These are phyloP conservation scores for Pseudopithomyces chartarum DNA, from an alignment of 2,329 filamentous ascomycete genomes.

Conservation along the genomic window DNA sequence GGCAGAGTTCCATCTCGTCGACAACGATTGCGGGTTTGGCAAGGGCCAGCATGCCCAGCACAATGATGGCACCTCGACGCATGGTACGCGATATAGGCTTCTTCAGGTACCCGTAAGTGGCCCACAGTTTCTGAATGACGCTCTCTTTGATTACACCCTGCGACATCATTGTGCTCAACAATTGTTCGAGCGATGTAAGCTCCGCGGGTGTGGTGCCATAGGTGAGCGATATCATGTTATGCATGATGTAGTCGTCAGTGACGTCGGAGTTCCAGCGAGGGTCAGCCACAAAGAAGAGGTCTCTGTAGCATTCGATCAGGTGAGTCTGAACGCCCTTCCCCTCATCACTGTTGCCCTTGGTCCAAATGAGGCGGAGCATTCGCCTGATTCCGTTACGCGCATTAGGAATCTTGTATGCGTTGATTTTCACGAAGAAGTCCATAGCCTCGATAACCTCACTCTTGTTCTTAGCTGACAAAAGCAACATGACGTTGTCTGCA, in stretches of 20 bases:
- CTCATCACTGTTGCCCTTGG: slow-evolving; percentile 98
- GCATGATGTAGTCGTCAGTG: slow-evolving; percentile 90
- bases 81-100: slow-evolving; percentile 87
- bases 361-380: slow-evolving; percentile 98
- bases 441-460: slow-evolving; percentile 98
- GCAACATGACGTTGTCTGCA: slow-evolving; percentile 79
- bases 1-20: slow-evolving; percentile 91
- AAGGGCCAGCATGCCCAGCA: slow-evolving; percentile 93
- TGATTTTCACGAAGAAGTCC: slow-evolving; percentile 94
- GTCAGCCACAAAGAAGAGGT: slow-evolving; percentile 94
- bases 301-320: slow-evolving; percentile 94
- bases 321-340: slow-evolving; percentile 97
- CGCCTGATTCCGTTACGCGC: slow-evolving; percentile 90
- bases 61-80: slow-evolving; percentile 90
- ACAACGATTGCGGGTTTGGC: slow-evolving; percentile 92
- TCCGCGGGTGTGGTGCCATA: slow-evolving; percentile 95
- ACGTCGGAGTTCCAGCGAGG: slow-evolving; percentile 87
- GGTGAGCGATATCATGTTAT: slow-evolving; percentile 98
- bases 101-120: slow-evolving; percentile 93
- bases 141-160: slow-evolving; percentile 82
- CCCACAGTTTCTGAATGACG: slow-evolving; percentile 93
- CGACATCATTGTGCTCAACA: slow-evolving; percentile 98
- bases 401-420: slow-evolving; percentile 94
- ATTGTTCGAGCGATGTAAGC: slow-evolving; percentile 90
- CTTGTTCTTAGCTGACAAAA: slow-evolving; percentile 94